Conservation (phyloP, 2,329 filamentous ascomycete species). For the Onygena corvina region DNA sequence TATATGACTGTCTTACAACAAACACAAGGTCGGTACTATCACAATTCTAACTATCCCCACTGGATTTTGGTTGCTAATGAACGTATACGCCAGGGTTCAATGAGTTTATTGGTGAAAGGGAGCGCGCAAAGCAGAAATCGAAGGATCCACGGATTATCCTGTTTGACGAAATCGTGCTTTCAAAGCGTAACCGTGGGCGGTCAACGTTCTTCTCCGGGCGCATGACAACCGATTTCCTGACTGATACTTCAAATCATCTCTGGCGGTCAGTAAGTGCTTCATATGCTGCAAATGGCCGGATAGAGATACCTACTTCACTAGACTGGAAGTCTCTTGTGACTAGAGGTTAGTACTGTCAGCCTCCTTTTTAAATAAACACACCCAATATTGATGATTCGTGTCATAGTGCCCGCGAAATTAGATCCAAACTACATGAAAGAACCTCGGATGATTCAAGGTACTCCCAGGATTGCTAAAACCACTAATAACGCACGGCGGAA, state of each 20-base stretch:
- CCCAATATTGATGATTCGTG: constrained; percentile 29
- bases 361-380: constrained; percentile 27
- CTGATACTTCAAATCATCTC: constrained; percentile 50
- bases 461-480: constrained; percentile 49
- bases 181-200: constrained; percentile 51
- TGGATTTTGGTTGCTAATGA: not conserved
- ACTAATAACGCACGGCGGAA: constrained; percentile 33
- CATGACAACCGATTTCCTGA: constrained; percentile 44
- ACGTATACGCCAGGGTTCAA: constrained; percentile 40
- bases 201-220: constrained; percentile 44
- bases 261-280: constrained; percentile 51
- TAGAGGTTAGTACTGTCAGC: constrained; percentile 31
- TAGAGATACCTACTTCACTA: constrained; percentile 31
- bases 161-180: constrained; percentile 54
- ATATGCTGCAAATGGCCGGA: constrained; percentile 42
- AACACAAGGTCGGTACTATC: constrained; percentile 43
- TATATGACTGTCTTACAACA: constrained; percentile 53
- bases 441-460: constrained; percentile 75
- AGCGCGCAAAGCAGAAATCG: constrained; percentile 39
- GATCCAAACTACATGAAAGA: constrained; percentile 85
- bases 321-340: constrained; percentile 43
- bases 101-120: constrained; percentile 53
- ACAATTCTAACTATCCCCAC: not conserved
- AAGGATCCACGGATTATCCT: constrained; percentile 48
- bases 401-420: constrained; percentile 64